Base-by-base conservation (phyloP, 306 rosid species). In the Rosa multiflora region DNA sequence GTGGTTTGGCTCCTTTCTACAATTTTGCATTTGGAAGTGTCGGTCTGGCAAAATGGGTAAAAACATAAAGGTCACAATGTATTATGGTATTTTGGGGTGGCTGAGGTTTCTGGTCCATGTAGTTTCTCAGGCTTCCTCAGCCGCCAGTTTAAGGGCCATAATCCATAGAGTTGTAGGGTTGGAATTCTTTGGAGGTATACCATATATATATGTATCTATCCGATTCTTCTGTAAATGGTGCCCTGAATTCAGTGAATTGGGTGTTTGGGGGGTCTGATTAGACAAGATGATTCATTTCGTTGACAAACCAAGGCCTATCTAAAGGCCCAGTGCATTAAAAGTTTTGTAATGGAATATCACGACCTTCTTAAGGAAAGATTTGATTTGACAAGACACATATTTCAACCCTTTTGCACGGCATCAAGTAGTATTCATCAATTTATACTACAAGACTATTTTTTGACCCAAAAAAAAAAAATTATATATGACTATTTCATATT, bases 31-130 rank as follows among this genome's bases (percentile, higher is more conserved):
- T 51, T 52, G n/a, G 29, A 32, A 69, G 89, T 87, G 97, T 92
- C 93, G 90, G 97, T 58, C 87, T 83, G 88, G 76, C n/a, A 18
- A 80, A 80, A 69, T 21, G 79, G 47, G 61, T 39, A 64, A 77
- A 82, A 82, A 63, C 81, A 78, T 78, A 75, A 81, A 58, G 53
- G 32, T 23, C 3, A 52, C 73, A 32, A 47, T 32, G 37, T 46
- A 13, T 40, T 37, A 48, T 32, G 37, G 37, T 32, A 32, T 47
- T 9, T 17, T 46, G 72, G 2, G 76, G 85, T 74, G 80, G 80
- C 80, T 81, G 80, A 80, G 84, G 69, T 40, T 76, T 44, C 70
- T 32, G 37, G 37, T 32, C 37, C 37, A 32, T 32, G 3, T 2
- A 32, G 37, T 32, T 32, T 44, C 70, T 52, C 46, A 20, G 52